Base-by-base conservation (phyloP, 768 basidiomycete species). In the Kwoniella sp. region DNA sequence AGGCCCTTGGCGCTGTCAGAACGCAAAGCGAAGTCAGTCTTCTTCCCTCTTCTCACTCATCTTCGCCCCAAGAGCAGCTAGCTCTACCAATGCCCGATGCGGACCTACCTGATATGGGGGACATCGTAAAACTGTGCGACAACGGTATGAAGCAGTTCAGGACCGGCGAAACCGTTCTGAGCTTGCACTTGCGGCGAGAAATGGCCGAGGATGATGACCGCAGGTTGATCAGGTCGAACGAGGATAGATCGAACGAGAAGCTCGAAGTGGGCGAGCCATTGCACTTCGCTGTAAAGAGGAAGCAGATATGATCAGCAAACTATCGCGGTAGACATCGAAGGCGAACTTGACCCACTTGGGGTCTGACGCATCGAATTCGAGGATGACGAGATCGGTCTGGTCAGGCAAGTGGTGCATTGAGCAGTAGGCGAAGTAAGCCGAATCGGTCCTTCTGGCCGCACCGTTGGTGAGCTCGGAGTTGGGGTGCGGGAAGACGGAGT, bases 101-200 rank as follows among this genome's bases (percentile, higher is more conserved):
- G 11, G 1, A 67, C 82, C 41, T 45, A 86, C 87, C 86, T 87
- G 72, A 99, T 83, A 77, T 98, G 92, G 0, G 95, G 94, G 31
- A 97, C 87, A 76, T 99, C 96, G 83, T 99, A 99, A 83, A 93
- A 98, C 78, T 94, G 93, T 0, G 96, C 91, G 0, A 98, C 93
- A 61, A 90, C 82, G 67, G 85, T 88, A 80, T 99, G 96, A 84
- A 87, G 88, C 72, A 92, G 87, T 74, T 96, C 94, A 0, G 94
- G 90, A 1, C 95, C 94, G 2, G 87, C 87, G 74, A 90, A 96
- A 0, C 93, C 94, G 73, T 91, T 84, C 29, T 85, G 82, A 45
- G 86, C 83, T 74, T 94, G 91, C 0, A 89, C 76, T 74, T 99
- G 93, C 0, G 94, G 91, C 38, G 87, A 86, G 78, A 97, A 97